phyloP scores from a whole-genome alignment of 2,329 filamentous ascomycete species.

The Alternaria infectoria region DNA sequence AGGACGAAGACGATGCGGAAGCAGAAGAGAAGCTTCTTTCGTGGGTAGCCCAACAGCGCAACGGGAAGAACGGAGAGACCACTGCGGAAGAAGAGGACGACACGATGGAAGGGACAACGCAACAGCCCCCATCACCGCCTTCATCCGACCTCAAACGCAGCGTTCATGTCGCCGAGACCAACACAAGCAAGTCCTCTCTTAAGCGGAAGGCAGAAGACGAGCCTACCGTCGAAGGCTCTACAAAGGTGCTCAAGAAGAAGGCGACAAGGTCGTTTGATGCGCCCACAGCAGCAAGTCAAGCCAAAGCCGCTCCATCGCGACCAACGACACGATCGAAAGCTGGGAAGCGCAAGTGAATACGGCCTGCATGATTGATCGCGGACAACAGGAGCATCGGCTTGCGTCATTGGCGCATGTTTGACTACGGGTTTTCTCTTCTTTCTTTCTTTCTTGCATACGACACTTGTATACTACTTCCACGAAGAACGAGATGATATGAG shows the following conservation, averaged over 20 bases:
- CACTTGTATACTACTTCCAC: neutral
- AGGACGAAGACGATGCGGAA: conserved; percentile 36
- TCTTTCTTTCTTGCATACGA: neutral
- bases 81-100: conserved; percentile 13
- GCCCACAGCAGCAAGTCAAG: conserved; percentile 46
- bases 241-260: conserved; percentile 37
- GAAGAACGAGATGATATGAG: neutral
- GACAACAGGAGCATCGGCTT: neutral
- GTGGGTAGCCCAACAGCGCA: conserved; percentile 42
- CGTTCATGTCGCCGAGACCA: conserved; percentile 1
- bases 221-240: conserved; percentile 12
- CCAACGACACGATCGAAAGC: conserved; percentile 13
- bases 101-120: conserved; percentile 9
- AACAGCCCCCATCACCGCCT: conserved; percentile 26
- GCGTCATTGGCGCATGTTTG: neutral
- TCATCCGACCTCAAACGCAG: conserved; percentile 31
- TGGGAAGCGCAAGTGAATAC: neutral
- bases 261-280: conserved; percentile 42
- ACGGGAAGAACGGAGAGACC: conserved; percentile 1
- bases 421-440: neutral
- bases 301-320: conserved; percentile 25
- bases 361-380: neutral
- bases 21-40: conserved; percentile 40
- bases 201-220: conserved; percentile 43
- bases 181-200: conserved; percentile 22